These are phyloP conservation scores for Areca catechu DNA, from an alignment of 176 grass and related monocot genomes.

Conservation along the genomic window DNA sequence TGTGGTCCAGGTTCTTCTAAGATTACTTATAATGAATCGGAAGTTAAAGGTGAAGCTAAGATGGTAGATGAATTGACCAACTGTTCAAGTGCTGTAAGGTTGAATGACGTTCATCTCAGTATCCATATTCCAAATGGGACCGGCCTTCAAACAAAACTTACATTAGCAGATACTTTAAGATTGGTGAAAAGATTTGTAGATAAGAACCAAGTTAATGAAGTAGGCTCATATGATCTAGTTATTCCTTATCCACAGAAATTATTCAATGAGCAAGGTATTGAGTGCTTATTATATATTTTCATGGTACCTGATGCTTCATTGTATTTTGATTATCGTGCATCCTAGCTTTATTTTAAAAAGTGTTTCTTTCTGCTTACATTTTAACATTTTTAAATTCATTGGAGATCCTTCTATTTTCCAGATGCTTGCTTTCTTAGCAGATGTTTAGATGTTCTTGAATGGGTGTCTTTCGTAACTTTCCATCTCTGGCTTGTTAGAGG, in stretches of 20 bases:
- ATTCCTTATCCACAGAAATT: constrained; percentile 85
- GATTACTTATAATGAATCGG: constrained; percentile 19
- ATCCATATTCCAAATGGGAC: constrained; percentile 73
- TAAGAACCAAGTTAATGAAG: constrained; percentile 33
- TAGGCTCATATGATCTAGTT: constrained; percentile 61
- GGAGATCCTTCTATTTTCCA: too few species aligned
- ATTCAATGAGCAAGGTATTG: constrained; percentile 65
- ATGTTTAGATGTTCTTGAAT: too few species aligned
- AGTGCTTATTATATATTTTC: constrained; percentile 1
- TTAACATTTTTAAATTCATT: too few species aligned
- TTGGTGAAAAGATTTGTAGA: constrained; percentile 69
- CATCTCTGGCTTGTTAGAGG: too few species aligned
- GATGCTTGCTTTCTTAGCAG: too few species aligned
- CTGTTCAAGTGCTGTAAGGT: constrained; percentile 28
- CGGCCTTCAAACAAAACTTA: constrained; percentile 74
- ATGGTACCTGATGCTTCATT: too few species aligned
- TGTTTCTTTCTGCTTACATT: too few species aligned
- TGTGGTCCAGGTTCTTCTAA: constrained; percentile 24
- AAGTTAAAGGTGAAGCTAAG: constrained; percentile 19
- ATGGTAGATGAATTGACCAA: not conserved
- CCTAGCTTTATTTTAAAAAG: too few species aligned
- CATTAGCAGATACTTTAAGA: constrained; percentile 50
- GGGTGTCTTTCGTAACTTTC: too few species aligned
- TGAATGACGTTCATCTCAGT: constrained; percentile 56
- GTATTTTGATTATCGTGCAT: too few species aligned